A percentile compares a stretch with the other conserved stretches of the same genome.
phyloP scores from a whole-genome alignment of 1,284 basidiomycete genomes.

The Microbotryomycetes sp. region DNA sequence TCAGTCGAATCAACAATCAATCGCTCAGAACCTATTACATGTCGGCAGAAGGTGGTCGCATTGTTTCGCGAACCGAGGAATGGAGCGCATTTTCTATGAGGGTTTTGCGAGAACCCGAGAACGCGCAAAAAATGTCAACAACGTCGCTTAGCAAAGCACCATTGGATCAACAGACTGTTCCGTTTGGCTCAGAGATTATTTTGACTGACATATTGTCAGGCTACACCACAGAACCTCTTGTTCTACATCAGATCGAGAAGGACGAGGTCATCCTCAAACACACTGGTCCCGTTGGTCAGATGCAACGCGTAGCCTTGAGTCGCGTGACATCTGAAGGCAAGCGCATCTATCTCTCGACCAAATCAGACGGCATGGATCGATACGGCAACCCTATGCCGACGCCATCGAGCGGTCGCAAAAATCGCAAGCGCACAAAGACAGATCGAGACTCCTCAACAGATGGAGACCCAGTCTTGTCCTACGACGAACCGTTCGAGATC shows the following conservation, averaged over 20 bases:
- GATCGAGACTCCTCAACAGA: no score
- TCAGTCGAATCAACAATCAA: conserved; percentile 94
- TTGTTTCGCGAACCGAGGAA: conserved; percentile 75
- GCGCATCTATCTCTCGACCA: conserved; percentile 2
- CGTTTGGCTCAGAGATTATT: conserved; percentile 82
- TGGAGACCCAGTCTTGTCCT: conserved; percentile 66
- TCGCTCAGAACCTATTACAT: conserved; percentile 96
- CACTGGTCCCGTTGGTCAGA: conserved; percentile 85
- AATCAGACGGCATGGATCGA: conserved; percentile 47
- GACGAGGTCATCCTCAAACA: conserved; percentile 52
- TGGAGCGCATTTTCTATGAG: conserved; percentile 94
- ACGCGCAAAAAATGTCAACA: conserved; percentile 32
- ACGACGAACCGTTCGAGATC: conserved; percentile 63
- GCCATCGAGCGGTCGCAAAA: conserved; percentile 64
- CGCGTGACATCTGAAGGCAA: conserved; percentile 47
- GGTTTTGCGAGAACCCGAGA: conserved; percentile 38
- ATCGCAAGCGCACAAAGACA: conserved; percentile 15
- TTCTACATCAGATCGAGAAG: conserved; percentile 89
- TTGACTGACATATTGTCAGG: conserved; percentile 78
- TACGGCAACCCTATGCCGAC: conserved; percentile 66
- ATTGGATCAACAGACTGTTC: conserved; percentile 68
- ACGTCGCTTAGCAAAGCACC: conserved; percentile 9
- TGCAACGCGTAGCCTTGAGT: conserved; percentile 91
- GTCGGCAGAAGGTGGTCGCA: conserved; percentile 74
- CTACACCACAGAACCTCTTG: conserved; percentile 73